Evolutionary conservation across 2,329 filamentous ascomycete genomes (phyloP), one percentile per base, ranked within the genome.

Genomic region (Aspergillus unguis): DNA sequence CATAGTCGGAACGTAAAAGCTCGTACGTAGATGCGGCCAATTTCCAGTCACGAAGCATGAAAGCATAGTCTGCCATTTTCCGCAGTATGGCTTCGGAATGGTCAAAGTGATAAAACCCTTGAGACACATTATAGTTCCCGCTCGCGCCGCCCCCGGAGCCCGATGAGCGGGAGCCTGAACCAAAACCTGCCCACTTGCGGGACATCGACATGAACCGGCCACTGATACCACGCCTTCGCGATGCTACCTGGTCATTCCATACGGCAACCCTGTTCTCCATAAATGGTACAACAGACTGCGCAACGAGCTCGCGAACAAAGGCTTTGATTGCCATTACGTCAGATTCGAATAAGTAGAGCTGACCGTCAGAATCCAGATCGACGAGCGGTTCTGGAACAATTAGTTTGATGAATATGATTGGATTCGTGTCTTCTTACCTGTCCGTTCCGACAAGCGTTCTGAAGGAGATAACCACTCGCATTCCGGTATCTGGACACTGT

Each of bases 181-280:
- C 89, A 63, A 97, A 95, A 1, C 86, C 85, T 6, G 88, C 83
- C 85, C 90, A 97, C 61, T 91, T 87, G 65, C 94, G 92, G 0
- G 92, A 96, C 52, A 99, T 78, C 7, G 88, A 95, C 79, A 96
- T 91, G 71, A 99, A 92, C n/a, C 91, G 85, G 8, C 95, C 95
- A 50, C 88, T 88, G 44, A 99, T 80, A 10, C 95, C 95, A 65
- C 90, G 85, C 52, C 95, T 82, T 53, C 90, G 83, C 9, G 95
- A 96, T 11, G 92, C 92, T 27, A 97, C 88, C 70, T 97, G 92
- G 64, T 99, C 94, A 65, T 99, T 99, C 95, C 94, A 99, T 4
- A 91, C 80, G 5, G 90, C 87, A 8, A 95, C 83, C 59, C 88
- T 86, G 51, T 92, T 87, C 72, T 99, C 94, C 95, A 99, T 99